Evolutionary conservation across 2,329 filamentous ascomycete species (phyloP), one percentile per base, ranked within the genome.

Genomic region (Reticulascus tulasneorum): DNA sequence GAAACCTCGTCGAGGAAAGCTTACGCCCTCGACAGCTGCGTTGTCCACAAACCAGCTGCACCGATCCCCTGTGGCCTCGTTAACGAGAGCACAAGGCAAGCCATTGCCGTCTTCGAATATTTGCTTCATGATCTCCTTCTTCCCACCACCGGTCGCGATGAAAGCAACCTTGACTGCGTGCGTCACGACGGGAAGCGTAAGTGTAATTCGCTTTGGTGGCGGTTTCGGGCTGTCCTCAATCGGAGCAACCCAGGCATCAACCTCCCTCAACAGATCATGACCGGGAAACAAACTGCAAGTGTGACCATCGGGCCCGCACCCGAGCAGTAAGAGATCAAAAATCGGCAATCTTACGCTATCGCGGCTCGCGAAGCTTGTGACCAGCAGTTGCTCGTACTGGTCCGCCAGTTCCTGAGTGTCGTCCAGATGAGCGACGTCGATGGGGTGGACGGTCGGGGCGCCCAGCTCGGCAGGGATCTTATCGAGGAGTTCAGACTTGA

Each of bases 221-320:
- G 91, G 91, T 75, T 98, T 98, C 33, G 93, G 93, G 27, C 88
- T 94, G 68, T 97, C 87, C 54, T 84, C 81, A 55, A 96, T 94
- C 29, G 88, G 79, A 11, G 90, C 84, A 27, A 97, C 88, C 93
- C 93, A 98, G 35, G 91, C 88, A 53, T 82, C 83, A 23, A 78
- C 78, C 68, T 97, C 91, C 47, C 89, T 81, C 48, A 97, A 75
- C 35, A 97, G 75, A 40, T 83, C 77, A 58, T 96, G 91, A 37
- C 84, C 84, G 6, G 93, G 93, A 72, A 98, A 98, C 34, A 98
- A 72, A 52, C 85, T 93, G 80, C 93, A 97, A 22, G 93, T 97
- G 69, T 98, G 93, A 34, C 93, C 93, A 61, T 97, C 93, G 11
- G 93, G 91, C 0, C 93, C 93, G 59, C 87, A 94, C 52, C 93